Conservation (phyloP, 2,329 filamentous ascomycete genomes). For the Cladophialophora chaetospira region DNA sequence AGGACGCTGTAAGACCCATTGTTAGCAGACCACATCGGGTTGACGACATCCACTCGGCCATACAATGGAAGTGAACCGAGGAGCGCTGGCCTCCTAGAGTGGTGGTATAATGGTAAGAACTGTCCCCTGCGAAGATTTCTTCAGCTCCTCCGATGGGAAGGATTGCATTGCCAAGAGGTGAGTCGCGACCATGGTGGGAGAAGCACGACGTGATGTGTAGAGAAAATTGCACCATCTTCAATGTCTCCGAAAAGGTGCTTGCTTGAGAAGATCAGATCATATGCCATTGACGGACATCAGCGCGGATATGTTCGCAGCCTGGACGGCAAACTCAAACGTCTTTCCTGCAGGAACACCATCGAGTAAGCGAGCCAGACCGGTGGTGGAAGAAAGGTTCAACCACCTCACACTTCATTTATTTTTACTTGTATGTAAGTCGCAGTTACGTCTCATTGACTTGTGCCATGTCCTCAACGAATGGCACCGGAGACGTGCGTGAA, state of each 20-base stretch:
- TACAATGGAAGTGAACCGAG: not conserved
- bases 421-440: too few species aligned
- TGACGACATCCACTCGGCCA: not conserved
- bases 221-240: constrained; percentile 11
- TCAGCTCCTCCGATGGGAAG: not conserved
- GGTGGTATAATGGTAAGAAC: too few species aligned
- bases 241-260: not conserved
- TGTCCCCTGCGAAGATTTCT: not conserved
- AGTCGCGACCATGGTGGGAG: not conserved
- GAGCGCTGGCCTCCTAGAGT: too few species aligned
- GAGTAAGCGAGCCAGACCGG: too few species aligned
- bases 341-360: not conserved
- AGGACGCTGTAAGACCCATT: not conserved
- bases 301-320: not conserved
- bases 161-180: not conserved
- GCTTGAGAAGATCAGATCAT: not conserved
- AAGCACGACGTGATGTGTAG: constrained; percentile 8
- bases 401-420: too few species aligned
- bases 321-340: not conserved
- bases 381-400: too few species aligned
- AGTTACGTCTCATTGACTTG: too few species aligned
- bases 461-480: constrained; percentile 6
- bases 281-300: constrained; percentile 8
- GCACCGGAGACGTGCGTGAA: not conserved
- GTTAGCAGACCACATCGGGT: not conserved